Conservation (phyloP, 257 asterid species). For the Fraxinus cuspidata region DNA sequence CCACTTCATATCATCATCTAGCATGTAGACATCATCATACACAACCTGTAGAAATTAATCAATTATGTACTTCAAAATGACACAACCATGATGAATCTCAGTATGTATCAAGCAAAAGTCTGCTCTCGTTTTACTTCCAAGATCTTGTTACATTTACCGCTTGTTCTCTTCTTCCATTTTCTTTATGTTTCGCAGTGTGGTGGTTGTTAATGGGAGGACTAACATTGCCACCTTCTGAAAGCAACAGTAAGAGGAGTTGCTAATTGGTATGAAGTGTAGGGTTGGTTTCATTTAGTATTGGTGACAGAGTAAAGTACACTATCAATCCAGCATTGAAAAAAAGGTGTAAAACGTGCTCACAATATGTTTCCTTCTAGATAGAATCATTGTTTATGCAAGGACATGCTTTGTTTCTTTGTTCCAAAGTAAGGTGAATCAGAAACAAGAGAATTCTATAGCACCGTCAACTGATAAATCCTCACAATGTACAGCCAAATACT, state of each 20-base stretch:
- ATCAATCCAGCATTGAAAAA: background rate
- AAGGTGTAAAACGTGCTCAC: background rate
- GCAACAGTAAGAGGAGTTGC: background rate
- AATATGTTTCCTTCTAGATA: background rate
- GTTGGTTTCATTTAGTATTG: background rate
- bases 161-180: background rate
- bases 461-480: background rate
- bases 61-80: constrained; percentile 4
- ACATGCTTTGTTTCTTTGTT: background rate
- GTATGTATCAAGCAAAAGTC: background rate
- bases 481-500: constrained; percentile 4
- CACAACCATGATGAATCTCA: constrained; percentile 24
- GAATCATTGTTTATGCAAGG: background rate
- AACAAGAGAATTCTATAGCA: background rate
- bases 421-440: background rate
- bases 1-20: constrained; percentile 85
- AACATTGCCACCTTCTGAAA: background rate
- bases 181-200: background rate
- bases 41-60: constrained; percentile 60
- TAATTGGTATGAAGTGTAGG: background rate
- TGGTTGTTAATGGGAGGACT: background rate
- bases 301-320: background rate
- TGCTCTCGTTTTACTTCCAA: background rate
- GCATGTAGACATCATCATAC: constrained; percentile 84
- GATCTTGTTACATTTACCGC: background rate